Conservation (phyloP, 163 green algal species). For the Scenedesmus sp. region DNA sequence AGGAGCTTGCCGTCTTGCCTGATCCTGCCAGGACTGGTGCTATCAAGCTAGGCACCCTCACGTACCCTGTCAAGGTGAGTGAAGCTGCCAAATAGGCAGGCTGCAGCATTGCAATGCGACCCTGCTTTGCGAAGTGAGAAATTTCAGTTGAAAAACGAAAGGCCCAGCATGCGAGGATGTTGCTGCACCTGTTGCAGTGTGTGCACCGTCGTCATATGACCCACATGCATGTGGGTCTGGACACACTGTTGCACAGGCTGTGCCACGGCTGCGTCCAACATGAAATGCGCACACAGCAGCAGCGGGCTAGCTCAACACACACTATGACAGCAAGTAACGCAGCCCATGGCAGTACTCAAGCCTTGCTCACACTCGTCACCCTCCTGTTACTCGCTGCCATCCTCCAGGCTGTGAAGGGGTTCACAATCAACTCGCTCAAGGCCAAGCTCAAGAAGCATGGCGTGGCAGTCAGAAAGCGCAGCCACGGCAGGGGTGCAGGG, state of each 20-base stretch:
- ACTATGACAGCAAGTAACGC: background rate
- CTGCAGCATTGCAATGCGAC: background rate
- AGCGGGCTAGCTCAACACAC: background rate
- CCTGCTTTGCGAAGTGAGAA: background rate
- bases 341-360: background rate
- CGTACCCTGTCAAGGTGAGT: background rate
- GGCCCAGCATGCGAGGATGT: background rate
- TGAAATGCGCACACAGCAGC: background rate
- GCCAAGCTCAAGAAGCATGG: background rate
- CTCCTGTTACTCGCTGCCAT: background rate
- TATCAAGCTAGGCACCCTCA: constrained; percentile 12
- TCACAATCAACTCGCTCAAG: constrained; percentile 3
- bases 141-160: too few species aligned
- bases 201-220: too few species aligned
- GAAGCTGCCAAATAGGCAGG: too few species aligned
- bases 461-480: background rate
- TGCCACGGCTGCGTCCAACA: background rate
- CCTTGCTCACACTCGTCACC: background rate
- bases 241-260: background rate
- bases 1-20: background rate
- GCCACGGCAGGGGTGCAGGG: background rate
- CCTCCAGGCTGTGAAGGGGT: background rate
- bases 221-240: too few species aligned
- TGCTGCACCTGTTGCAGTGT: background rate
- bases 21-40: background rate